These are phyloP conservation scores for Naganishia vaughanmartiniae DNA, from an alignment of 768 basidiomycete species.

Conservation along the genomic window DNA sequence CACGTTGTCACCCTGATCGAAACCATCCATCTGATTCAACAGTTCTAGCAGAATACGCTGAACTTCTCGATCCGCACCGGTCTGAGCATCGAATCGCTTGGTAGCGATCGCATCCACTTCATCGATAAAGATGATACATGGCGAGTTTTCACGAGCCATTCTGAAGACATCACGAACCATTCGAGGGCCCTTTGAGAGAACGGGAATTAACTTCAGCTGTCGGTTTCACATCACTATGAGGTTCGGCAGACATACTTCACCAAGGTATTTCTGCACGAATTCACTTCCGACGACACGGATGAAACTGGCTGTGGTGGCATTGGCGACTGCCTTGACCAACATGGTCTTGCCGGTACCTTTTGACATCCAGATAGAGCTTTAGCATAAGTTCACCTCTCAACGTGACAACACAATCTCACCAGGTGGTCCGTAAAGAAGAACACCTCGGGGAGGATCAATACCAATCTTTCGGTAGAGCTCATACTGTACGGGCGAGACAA, in stretches of 20 bases:
- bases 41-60: slow-evolving; percentile 96
- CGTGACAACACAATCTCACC: slow-evolving; percentile 56
- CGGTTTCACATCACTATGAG: no score
- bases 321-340: slow-evolving; percentile 98
- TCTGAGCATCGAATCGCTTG: slow-evolving; percentile 98
- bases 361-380: not conserved
- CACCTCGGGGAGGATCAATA: slow-evolving; percentile 96
- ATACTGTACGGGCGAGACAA: slow-evolving; percentile 66
- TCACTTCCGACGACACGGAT: slow-evolving; percentile 97
- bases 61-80: slow-evolving; percentile 96
- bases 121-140: slow-evolving; percentile 98
- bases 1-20: slow-evolving; percentile 97
- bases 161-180: slow-evolving; percentile 99
- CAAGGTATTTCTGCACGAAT: slow-evolving; percentile 98
- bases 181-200: slow-evolving; percentile 66
- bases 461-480: slow-evolving; percentile 99
- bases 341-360: slow-evolving; percentile 96
- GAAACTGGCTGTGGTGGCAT: slow-evolving; percentile 94
- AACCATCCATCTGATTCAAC: slow-evolving; percentile 99
- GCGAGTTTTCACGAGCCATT: slow-evolving; percentile 92
- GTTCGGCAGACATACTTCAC: slow-evolving; percentile 59
- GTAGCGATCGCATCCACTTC: slow-evolving; percentile 93
- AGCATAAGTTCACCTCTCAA: not conserved
- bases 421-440: slow-evolving; percentile 92
- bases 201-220: not conserved